A percentile compares a stretch with the other conserved stretches of the same genome.
Evolutionary conservation across 2,329 filamentous ascomycete genomes (phyloP).

Genomic region (Zymoseptoria tritici): DNA sequence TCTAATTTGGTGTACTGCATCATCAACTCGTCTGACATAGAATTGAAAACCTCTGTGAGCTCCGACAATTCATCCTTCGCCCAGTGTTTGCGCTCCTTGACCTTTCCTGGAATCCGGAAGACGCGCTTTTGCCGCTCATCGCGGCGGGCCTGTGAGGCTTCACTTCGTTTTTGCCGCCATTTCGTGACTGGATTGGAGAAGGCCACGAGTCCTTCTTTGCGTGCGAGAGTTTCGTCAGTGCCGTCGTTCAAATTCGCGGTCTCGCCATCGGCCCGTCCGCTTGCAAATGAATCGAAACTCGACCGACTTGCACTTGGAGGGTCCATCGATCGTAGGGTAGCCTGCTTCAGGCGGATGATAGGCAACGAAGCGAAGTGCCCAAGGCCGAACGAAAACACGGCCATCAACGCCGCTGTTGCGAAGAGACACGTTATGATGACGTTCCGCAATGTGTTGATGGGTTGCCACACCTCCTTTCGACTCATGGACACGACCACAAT

Average conservation of each 20-base stretch:
- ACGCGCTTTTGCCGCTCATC: conserved; percentile 36
- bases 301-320: conserved; percentile 45
- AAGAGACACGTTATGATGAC: conserved; percentile 82
- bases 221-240: conserved; percentile 3
- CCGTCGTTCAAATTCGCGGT: conserved; percentile 24
- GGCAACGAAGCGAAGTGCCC: conserved; percentile 77
- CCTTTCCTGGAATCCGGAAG: conserved; percentile 80
- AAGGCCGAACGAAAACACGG: conserved; percentile 66
- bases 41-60: conserved; percentile 77
- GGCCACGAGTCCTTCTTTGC: conserved; percentile 33
- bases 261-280: background rate
- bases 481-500: conserved; percentile 72
- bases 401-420: conserved; percentile 62
- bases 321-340: conserved; percentile 65
- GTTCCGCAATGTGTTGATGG: conserved; percentile 68
- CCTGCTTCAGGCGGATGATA: conserved; percentile 66
- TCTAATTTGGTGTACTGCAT: conserved; percentile 81
- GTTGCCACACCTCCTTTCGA: conserved; percentile 64
- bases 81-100: conserved; percentile 64
- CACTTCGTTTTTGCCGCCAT: conserved; percentile 20
- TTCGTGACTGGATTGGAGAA: conserved; percentile 33
- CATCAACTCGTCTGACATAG: conserved; percentile 84
- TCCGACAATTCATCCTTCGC: conserved; percentile 81
- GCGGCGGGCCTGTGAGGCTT: conserved; percentile 28
- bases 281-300: conserved; percentile 28